Percentiles rank a stretch among this genome's conserved stretches.
phyloP scores from a whole-genome alignment of 228 moss, liverwort and hornwort species.

The Sphagnum magellanicum region DNA sequence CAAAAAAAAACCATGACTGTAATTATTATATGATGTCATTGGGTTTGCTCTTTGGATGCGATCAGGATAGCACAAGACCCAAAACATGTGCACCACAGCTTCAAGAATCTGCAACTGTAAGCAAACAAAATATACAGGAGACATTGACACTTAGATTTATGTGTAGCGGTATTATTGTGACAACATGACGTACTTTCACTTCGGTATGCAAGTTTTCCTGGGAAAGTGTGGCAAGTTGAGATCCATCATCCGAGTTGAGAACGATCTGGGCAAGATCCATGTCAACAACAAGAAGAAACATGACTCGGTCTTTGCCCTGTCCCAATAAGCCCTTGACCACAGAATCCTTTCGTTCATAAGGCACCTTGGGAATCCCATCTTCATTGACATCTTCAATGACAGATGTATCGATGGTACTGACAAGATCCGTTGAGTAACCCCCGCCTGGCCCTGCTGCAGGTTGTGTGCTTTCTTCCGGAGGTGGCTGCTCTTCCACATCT shows the following conservation, averaged over 20 bases:
- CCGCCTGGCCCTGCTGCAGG: background rate
- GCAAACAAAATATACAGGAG: too few species aligned
- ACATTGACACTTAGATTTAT: too few species aligned
- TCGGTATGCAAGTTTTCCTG: slow-evolving; percentile 76
- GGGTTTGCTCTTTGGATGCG: too few species aligned
- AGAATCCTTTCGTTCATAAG: slow-evolving; percentile 50
- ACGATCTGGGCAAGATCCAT: slow-evolving; percentile 87
- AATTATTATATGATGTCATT: too few species aligned
- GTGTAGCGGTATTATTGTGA: too few species aligned
- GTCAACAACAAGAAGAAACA: slow-evolving; percentile 61
- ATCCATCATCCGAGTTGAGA: slow-evolving; percentile 83
- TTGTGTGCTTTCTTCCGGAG: slow-evolving; percentile 9
- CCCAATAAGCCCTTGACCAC: slow-evolving; percentile 80
- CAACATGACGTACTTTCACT: slow-evolving; percentile 49
- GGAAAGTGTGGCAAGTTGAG: slow-evolving; percentile 63
- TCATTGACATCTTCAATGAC: slow-evolving; percentile 53
- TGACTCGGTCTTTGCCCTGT: slow-evolving; percentile 73
- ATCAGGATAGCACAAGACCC: too few species aligned
- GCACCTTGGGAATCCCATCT: slow-evolving; percentile 33
- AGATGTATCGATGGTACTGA: slow-evolving; percentile 65
- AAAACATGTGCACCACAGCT: too few species aligned
- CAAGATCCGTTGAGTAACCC: slow-evolving; percentile 30
- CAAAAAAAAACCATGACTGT: too few species aligned
- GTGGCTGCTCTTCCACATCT: slow-evolving; percentile 29
- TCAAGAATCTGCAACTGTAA: too few species aligned